Evolutionary conservation across 1,284 basidiomycete genomes (phyloP).

Genomic region (Fomitiporia mediterranea): DNA sequence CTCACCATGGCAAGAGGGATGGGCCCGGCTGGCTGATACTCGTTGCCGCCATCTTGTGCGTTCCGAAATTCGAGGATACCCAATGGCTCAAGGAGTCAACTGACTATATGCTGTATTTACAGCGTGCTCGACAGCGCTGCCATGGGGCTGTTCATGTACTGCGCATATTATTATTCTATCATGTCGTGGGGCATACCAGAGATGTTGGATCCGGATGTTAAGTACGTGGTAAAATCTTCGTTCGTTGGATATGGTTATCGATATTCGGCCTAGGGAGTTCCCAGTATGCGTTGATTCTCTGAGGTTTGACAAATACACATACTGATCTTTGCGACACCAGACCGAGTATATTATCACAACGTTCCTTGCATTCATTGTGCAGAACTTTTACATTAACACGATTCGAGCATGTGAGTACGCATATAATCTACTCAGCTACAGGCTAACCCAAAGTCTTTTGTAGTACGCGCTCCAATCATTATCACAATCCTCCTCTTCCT

Average conservation of each 20-base stretch:
- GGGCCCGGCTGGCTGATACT: slow-evolving; percentile 2
- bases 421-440: background rate
- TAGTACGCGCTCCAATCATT: slow-evolving; percentile 7
- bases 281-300: background rate
- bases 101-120: background rate
- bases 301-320: background rate
- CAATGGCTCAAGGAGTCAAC: background rate
- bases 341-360: slow-evolving; percentile 16
- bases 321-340: background rate
- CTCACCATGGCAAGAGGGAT: slow-evolving; percentile 6
- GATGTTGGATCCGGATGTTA: slow-evolving; percentile 6
- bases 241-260: background rate
- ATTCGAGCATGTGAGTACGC: slow-evolving; percentile 10
- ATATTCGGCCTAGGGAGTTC: slow-evolving; percentile 8
- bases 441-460: too few species aligned
- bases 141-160: slow-evolving; percentile 16
- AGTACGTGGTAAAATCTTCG: background rate
- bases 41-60: slow-evolving; percentile 14
- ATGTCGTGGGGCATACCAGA: slow-evolving; percentile 12
- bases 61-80: background rate
- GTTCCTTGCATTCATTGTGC: slow-evolving; percentile 12
- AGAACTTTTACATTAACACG: slow-evolving; percentile 18
- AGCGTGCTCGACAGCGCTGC: slow-evolving; percentile 13
- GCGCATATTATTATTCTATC: slow-evolving; percentile 14
- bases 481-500: slow-evolving; percentile 11